These are phyloP conservation scores for Teratosphaeria nubilosa DNA, from an alignment of 2,329 filamentous ascomycete species.

Conservation along the genomic window DNA sequence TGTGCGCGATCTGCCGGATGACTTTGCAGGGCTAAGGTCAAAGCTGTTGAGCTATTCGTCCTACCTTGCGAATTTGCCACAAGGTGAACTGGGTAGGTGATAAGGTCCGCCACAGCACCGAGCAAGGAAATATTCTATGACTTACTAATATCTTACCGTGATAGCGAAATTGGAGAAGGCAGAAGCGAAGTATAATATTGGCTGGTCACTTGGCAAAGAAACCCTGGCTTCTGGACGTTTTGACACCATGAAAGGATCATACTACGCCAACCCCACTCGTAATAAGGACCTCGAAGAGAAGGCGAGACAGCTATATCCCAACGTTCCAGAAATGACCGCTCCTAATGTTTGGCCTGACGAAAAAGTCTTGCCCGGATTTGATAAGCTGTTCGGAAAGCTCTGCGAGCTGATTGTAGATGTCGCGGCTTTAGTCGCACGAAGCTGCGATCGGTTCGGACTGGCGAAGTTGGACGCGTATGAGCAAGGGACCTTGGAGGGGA, in stretches of 20 bases:
- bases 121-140: neutral
- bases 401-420: slow-evolving; percentile 82
- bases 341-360: slow-evolving; percentile 80
- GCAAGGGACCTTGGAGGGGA: slow-evolving; percentile 68
- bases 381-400: slow-evolving; percentile 59
- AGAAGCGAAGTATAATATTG: slow-evolving; percentile 49
- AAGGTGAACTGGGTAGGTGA: slow-evolving; percentile 54
- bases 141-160: neutral
- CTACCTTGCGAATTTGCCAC: slow-evolving; percentile 72
- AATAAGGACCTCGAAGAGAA: slow-evolving; percentile 54
- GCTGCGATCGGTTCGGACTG: slow-evolving; percentile 77
- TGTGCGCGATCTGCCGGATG: slow-evolving; percentile 70
- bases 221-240: slow-evolving; percentile 67
- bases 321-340: slow-evolving; percentile 79
- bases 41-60: slow-evolving; percentile 76
- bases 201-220: slow-evolving; percentile 76
- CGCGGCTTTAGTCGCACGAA: slow-evolving; percentile 77
- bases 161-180: slow-evolving; percentile 38
- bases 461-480: slow-evolving; percentile 69
- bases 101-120: neutral
- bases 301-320: slow-evolving; percentile 42
- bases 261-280: slow-evolving; percentile 61
- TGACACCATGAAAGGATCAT: slow-evolving; percentile 73
- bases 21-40: slow-evolving; percentile 62
- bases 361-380: slow-evolving; percentile 63